Evolutionary conservation across 164 flowering plant species (phyloP), one percentile per base, ranked within the genome.

Genomic region (Sextonia rubra): DNA sequence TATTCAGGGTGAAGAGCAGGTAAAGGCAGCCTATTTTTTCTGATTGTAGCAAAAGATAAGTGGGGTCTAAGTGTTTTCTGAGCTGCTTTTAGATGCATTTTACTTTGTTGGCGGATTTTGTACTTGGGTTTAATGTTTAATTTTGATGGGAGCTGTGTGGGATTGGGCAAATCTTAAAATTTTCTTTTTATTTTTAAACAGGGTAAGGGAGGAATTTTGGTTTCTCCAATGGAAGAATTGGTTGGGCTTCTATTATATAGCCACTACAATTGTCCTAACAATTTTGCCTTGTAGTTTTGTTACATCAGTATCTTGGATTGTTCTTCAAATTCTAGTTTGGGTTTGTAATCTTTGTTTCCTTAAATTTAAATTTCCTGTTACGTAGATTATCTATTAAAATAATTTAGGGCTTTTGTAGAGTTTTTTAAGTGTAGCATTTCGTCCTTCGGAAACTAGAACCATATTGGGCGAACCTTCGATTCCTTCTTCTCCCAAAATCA

Each of bases 181-280:
- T 63, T n/a, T 5, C 12, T 24, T 63, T 63, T 12, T 63, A 18
- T 63, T n/a, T 26, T 12, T 9, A 30, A 63, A 63, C 66, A 64
- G 66, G 25, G 30, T 24, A 63, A 12, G 58, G 73, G 25, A 1
- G 14, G 32, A 44, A 62, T 71, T 60, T 61, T 48, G 56, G 55
- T 47, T 47, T 23, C 11, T 71, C 60, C 23, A n/a, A 89, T 90
- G 91, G 93, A 80, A 64, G 91, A 89, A 73, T 27, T 82, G 77
- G 72, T 77, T 11, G 90, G 90, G 24, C 91, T 89, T 48, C 80
- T 90, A 69, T 58, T 89, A 71, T 89, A 91, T 76, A 81, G 91
- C 81, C 89, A 93, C 76, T 85, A 74, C 71, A 88, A 85, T 75
- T 91, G 97, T 73, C 71, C 88, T 66, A 91, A 89, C 79, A 83